phyloP scores from a whole-genome alignment of 2,329 filamentous ascomycete genomes.

The Stemphylium vesicarium region DNA sequence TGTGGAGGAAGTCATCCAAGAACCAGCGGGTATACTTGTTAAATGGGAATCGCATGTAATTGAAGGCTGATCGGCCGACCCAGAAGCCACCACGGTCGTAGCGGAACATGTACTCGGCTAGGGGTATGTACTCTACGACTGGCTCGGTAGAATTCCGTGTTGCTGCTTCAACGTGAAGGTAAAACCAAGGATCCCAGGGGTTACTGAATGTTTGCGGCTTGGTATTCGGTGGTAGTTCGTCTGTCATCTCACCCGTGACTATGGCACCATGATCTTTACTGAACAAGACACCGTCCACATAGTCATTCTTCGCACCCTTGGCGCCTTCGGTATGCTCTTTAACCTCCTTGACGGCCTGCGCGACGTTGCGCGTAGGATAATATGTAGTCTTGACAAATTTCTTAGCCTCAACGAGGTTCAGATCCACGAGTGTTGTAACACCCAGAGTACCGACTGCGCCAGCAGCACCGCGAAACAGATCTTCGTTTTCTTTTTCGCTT shows the following conservation, averaged over 20 bases:
- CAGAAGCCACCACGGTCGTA: constrained; percentile 75
- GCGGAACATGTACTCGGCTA: constrained; percentile 72
- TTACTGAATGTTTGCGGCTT: constrained; percentile 50
- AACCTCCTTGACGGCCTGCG: constrained; percentile 52
- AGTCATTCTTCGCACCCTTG: constrained; percentile 49
- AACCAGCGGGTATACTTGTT: constrained; percentile 67
- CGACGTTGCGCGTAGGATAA: constrained; percentile 50
- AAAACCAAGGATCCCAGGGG: constrained; percentile 59
- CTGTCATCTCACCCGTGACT: constrained; percentile 53
- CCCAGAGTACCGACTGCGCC: constrained; percentile 71
- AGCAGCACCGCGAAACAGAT: constrained; percentile 70
- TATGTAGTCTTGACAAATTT: constrained; percentile 59
- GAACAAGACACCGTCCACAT: constrained; percentile 60
- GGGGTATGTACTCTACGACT: constrained; percentile 63
- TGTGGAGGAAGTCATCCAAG: constrained; percentile 68
- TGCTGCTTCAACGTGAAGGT: constrained; percentile 55
- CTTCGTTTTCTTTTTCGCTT: constrained; percentile 60
- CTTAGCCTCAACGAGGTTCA: constrained; percentile 55
- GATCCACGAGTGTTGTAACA: constrained; percentile 65
- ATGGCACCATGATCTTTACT: constrained; percentile 52
- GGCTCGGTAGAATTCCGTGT: constrained; percentile 41
- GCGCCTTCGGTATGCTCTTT: constrained; percentile 46
- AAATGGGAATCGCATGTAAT: constrained; percentile 69
- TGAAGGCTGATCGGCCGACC: constrained; percentile 67
- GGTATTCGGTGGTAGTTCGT: constrained; percentile 38